phyloP scores from a whole-genome alignment of 805 yeast species.

The Monosporozyma aquatica region DNA sequence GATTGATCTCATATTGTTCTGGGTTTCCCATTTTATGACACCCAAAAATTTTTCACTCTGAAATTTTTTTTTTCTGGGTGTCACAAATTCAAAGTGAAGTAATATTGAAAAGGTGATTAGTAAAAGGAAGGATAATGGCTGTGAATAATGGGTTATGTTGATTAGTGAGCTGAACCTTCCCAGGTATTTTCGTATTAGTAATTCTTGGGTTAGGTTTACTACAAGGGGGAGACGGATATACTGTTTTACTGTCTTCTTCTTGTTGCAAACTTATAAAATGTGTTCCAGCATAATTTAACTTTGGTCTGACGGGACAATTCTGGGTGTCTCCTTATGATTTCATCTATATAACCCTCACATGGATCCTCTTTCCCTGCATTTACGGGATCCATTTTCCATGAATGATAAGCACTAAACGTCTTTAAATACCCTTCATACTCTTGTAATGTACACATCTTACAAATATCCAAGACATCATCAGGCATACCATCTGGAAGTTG shows the following conservation, averaged over 20 bases:
- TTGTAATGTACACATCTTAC: conserved; percentile 34
- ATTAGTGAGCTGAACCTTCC: no score
- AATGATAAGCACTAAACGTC: conserved; percentile 68
- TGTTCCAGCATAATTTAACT: conserved; percentile 21
- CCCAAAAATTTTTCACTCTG: neutral
- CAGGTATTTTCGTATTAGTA: no score
- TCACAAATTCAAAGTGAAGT: no score
- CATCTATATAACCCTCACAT: conserved; percentile 41
- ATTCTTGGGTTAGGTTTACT: no score
- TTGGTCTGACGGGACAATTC: conserved; percentile 10
- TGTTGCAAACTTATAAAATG: conserved; percentile 23
- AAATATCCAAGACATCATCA: conserved; percentile 26
- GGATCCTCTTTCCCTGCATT: conserved; percentile 33
- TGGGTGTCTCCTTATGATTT: conserved; percentile 30
- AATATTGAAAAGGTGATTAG: neutral
- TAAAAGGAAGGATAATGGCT: neutral
- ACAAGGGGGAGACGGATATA: no score
- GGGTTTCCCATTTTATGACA: neutral
- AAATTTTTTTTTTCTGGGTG: neutral
- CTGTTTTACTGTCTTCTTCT: conserved; percentile 1
- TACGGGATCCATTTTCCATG: conserved; percentile 34
- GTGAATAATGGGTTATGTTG: no score
- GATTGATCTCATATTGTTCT: no score
- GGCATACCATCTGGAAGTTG: conserved; percentile 5
- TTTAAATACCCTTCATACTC: conserved; percentile 44